These are phyloP conservation scores for Dipteronia dyeriana DNA, from an alignment of 345 rosid genomes.

Conservation along the genomic window DNA sequence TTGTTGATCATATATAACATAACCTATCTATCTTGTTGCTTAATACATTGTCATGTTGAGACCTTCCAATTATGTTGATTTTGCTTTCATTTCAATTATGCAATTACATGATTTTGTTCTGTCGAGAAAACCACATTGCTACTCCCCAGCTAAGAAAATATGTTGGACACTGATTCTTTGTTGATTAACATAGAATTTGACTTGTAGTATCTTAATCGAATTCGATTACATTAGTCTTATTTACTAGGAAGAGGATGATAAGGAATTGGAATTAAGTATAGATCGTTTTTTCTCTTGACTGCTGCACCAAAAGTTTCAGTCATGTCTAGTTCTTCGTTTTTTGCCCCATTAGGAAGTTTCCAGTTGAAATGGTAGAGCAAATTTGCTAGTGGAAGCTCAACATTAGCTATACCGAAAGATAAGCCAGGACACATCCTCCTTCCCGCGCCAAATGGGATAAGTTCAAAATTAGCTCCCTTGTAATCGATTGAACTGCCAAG, in stretches of 20 bases:
- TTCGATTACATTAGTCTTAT: too few relatives aligned
- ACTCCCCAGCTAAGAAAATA: too few relatives aligned
- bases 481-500: slow-evolving; percentile 20
- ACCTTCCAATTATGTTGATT: too few relatives aligned
- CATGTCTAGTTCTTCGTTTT: slow-evolving; percentile 14
- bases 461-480: slow-evolving; percentile 16
- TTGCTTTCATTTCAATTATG: too few relatives aligned
- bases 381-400: slow-evolving; percentile 16
- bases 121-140: too few relatives aligned
- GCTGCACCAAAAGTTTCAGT: slow-evolving; percentile 2
- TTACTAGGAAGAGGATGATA: neutral
- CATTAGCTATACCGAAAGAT: neutral
- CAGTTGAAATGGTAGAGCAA: neutral
- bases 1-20: too few relatives aligned
- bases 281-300: slow-evolving; percentile 13
- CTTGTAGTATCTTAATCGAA: too few relatives aligned
- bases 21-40: too few relatives aligned
- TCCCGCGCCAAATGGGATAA: slow-evolving; percentile 20
- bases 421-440: neutral
- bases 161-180: too few relatives aligned
- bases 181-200: too few relatives aligned
- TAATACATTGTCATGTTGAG: too few relatives aligned
- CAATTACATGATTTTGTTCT: too few relatives aligned
- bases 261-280: neutral
- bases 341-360: neutral